Percentiles rank a stretch among this genome's conserved stretches.
These are phyloP conservation scores for Colletotrichum sp. DNA, from an alignment of 2,329 filamentous ascomycete species.

Conservation along the genomic window DNA sequence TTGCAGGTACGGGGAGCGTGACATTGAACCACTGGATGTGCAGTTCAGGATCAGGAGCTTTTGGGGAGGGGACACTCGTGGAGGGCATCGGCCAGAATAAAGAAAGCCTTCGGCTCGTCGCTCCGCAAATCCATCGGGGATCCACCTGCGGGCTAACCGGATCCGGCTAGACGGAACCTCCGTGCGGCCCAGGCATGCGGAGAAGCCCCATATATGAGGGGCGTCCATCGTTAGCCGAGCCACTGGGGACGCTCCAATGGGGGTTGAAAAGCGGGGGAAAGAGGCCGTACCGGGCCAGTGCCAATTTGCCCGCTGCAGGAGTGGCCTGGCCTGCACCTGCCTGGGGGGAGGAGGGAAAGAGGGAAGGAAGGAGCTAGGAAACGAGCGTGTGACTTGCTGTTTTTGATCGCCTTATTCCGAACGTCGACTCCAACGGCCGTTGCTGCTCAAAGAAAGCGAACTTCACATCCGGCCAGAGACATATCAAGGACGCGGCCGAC, in stretches of 20 bases:
- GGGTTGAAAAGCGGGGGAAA: slow-evolving; percentile 9
- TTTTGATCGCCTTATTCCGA: not conserved
- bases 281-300: not conserved
- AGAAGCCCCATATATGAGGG: not conserved
- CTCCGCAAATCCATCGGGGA: slow-evolving; percentile 2
- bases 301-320: not conserved
- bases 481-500: not conserved
- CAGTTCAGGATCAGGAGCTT: not conserved
- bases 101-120: slow-evolving; percentile 15
- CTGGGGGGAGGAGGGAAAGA: not conserved
- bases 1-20: slow-evolving; percentile 4
- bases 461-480: not conserved
- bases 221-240: not conserved
- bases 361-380: not conserved
- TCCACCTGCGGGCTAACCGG: not conserved
- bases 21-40: not conserved
- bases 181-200: slow-evolving; percentile 9
- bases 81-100: not conserved
- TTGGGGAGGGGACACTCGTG: not conserved
- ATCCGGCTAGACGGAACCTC: not conserved
- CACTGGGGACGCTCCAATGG: not conserved
- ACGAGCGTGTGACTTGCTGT: slow-evolving; percentile 6
- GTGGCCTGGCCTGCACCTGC: not conserved
- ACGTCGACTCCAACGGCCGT: not conserved
- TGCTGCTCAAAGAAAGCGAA: not conserved